These are phyloP conservation scores for Bruguiera gymnorhiza DNA, from an alignment of 345 rosid species.

Conservation along the genomic window DNA sequence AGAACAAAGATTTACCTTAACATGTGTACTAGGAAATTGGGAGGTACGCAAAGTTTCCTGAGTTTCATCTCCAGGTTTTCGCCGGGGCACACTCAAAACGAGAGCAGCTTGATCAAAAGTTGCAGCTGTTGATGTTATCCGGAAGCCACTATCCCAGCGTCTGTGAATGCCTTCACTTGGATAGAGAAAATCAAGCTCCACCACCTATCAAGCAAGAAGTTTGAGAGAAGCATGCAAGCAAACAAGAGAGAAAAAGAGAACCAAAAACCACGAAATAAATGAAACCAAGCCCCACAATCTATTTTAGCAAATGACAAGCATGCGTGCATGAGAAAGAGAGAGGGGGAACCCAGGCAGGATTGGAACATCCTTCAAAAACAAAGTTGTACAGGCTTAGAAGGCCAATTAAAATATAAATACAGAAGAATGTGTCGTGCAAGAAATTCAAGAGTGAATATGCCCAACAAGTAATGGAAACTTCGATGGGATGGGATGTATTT, in stretches of 20 bases:
- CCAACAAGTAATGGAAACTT: not conserved
- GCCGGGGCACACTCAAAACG: slow-evolving; percentile 36
- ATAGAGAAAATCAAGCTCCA: slow-evolving; percentile 43
- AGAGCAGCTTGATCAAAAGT: slow-evolving; percentile 43
- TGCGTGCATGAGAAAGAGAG: not conserved
- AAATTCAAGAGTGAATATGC: not conserved
- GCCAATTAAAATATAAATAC: not conserved
- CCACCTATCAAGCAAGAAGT: slow-evolving; percentile 23
- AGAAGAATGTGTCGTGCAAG: not conserved
- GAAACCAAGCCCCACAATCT: not conserved
- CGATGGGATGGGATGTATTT: not conserved
- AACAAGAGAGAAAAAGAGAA: not conserved
- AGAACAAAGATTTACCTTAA: slow-evolving; percentile 26
- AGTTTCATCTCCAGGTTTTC: slow-evolving; percentile 35
- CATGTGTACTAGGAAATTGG: slow-evolving; percentile 40
- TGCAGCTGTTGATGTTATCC: slow-evolving; percentile 41
- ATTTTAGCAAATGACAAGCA: not conserved
- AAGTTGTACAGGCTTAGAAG: too few species aligned
- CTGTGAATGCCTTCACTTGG: slow-evolving; percentile 45
- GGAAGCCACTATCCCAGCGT: slow-evolving; percentile 38
- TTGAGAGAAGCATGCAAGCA: not conserved
- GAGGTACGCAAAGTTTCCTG: slow-evolving; percentile 43
- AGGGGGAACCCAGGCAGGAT: not conserved
- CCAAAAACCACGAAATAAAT: not conserved
- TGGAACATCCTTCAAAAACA: too few species aligned